Conservation (phyloP, 768 basidiomycete genomes). For the Strobilomyces confusus region DNA sequence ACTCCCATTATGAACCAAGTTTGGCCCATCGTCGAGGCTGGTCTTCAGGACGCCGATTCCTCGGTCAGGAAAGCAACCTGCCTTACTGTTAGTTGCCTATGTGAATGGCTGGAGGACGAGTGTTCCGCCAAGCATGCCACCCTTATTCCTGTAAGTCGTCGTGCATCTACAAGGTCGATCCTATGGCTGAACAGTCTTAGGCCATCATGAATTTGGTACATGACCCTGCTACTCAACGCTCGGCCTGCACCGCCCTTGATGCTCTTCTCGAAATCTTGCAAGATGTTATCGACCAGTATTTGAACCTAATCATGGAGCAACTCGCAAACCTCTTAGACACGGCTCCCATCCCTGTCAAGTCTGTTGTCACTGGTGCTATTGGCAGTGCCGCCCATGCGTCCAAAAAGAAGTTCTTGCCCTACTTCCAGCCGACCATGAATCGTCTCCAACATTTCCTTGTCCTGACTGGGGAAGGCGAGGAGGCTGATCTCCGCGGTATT, state of each 20-base stretch:
- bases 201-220: conserved; percentile 89
- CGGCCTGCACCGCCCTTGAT: conserved; percentile 96
- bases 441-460: conserved; percentile 85
- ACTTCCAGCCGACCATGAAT: conserved; percentile 89
- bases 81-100: conserved; percentile 90
- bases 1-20: conserved; percentile 86
- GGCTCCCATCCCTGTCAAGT: conserved; percentile 83
- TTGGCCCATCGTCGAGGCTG: conserved; percentile 91
- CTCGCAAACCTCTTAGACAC: conserved; percentile 82
- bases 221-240: conserved; percentile 80
- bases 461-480: conserved; percentile 84
- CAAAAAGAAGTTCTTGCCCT: conserved; percentile 84
- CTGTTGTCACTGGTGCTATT: conserved; percentile 95
- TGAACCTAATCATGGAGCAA: conserved; percentile 91
- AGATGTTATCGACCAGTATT: conserved; percentile 86
- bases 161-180: neutral
- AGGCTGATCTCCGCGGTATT: conserved; percentile 91
- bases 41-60: conserved; percentile 79
- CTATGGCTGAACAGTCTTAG: conserved; percentile 33
- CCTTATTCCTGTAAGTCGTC: conserved; percentile 72
- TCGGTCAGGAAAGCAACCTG: conserved; percentile 94
- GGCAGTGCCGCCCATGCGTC: conserved; percentile 98
- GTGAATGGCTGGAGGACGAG: conserved; percentile 96
- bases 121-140: conserved; percentile 77
- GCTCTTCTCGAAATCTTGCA: conserved; percentile 93